Evolutionary conservation across 2,329 filamentous ascomycete genomes (phyloP), one percentile per base, ranked within the genome.

Genomic region (Leptographium radiaticola): DNA sequence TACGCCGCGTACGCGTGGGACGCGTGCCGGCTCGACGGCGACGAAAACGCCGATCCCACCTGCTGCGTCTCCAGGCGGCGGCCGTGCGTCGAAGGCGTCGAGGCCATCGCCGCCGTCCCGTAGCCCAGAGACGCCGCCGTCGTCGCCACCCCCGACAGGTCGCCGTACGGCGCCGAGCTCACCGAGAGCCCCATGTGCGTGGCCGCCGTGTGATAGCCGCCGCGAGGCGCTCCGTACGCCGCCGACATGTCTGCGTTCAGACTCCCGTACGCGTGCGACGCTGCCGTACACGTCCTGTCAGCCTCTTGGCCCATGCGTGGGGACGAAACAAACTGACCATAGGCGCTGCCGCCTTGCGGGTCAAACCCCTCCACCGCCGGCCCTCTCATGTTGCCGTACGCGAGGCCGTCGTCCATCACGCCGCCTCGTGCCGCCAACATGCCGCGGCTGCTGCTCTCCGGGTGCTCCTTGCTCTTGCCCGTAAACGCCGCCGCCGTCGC

Each of bases 401-500:
- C 31, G 34, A 30, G 25, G 13, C 25, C 30, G 25, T n/a, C 44
- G 13, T 45, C 30, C 9, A 20, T 33, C 15, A 13, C 8, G 16
- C 10, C 15, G 16, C 30, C 40, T 31, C 38, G 39, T 15, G 33
- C 46, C 3, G 15, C 40, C 12, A 13, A 15, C 25, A 34, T 16
- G 12, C 18, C 40, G 49, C 56, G 57, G 39, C 25, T 54, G 53
- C 7, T 56, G 51, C 25, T 55, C 49, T 11, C 55, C 53, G 10
- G 55, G 58, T 55, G 51, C 11, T 55, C 53, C 13, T 56, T 57
- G 20, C 56, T 56, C 52, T 55, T 61, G 48, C 59, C 55, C 5
- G 57, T 54, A 42, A 59, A 60, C 16, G 65, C 61, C 15, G 61
- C 64, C 3, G 62, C 61, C 38, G 60, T 59, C 39, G 59, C 65